Conservation (phyloP, 75 land plant species). For the Adiantum capillusveneris region DNA sequence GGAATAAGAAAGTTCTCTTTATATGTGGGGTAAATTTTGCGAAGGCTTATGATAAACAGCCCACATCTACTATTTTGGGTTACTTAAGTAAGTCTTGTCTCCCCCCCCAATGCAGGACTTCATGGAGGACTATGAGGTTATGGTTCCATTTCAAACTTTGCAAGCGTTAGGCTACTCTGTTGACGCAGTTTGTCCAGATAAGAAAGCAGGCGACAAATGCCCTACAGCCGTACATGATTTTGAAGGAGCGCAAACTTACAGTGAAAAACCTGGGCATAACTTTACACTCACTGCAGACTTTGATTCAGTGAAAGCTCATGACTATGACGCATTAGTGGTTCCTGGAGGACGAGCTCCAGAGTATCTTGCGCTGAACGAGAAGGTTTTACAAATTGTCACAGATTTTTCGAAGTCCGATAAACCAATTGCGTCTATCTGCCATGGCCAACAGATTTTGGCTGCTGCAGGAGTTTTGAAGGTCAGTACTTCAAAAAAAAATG, state of each 20-base stretch:
- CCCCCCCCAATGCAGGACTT: slow-evolving; percentile 49
- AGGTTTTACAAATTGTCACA: slow-evolving; percentile 61
- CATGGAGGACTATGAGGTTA: slow-evolving; percentile 96
- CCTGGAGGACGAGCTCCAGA: slow-evolving; percentile 99
- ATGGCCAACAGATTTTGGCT: slow-evolving; percentile 92
- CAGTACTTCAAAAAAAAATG: no score
- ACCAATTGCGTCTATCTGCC: slow-evolving; percentile 95
- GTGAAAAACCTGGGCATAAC: slow-evolving; percentile 92
- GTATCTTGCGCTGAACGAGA: slow-evolving; percentile 74
- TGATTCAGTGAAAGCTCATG: slow-evolving; percentile 40
- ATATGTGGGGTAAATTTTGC: slow-evolving; percentile 78
- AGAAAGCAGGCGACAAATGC: slow-evolving; percentile 68
- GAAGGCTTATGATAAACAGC: no score
- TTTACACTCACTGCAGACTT: slow-evolving; percentile 63
- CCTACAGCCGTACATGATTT: slow-evolving; percentile 96
- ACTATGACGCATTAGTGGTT: slow-evolving; percentile 80
- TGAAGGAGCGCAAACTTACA: slow-evolving; percentile 98
- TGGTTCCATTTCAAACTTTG: slow-evolving; percentile 88
- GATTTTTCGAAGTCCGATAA: slow-evolving; percentile 52
- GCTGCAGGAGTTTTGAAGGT: slow-evolving; percentile 97
- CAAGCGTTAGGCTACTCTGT: slow-evolving; percentile 82
- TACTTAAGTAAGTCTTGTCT: no score
- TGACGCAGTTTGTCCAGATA: slow-evolving; percentile 82
- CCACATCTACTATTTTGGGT: no score
- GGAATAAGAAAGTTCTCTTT: slow-evolving; percentile 58